Evolutionary conservation across 1,139 yeast genomes (phyloP), one percentile per base, ranked within the genome.

Genomic region (Meyerozyma guilliermondii): DNA sequence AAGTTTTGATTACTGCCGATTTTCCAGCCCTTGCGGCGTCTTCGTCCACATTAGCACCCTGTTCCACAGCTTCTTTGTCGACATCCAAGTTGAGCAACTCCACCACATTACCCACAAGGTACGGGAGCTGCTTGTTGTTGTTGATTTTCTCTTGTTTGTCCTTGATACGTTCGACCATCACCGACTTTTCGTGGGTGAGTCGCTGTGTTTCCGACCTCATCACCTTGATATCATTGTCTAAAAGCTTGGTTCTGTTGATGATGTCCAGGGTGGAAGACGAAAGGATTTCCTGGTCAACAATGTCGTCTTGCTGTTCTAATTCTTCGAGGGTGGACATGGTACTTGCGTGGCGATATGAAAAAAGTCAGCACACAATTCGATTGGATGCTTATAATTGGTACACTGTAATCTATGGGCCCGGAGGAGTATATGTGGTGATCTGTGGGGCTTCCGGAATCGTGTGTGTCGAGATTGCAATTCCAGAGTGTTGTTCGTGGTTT

Each of bases 101-200:
- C 22, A 94, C 98, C 43, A 94, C 95, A 59, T 92, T 94, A n/a
- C 98, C 98, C 39, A 94, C 98, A 49, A 94, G 72, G 58, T 92
- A 94, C 10, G 99, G 99, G 59, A 94, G 75, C 64, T 89, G 98
- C 66, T 85, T 87, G 65, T 94, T 94, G 62, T 92, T 91, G 60
- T 88, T 89, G 64, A 94, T 92, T 70, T 94, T 94, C 56, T 91
- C 98, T 63, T 85, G 91, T 68, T 94, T 94, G 59, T 92, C 98
- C 62, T 91, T 89, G 65, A 94, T 89, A 63, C 94, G 83, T 54
- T 89, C 98, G 47, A 81, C 68, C 97, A 91, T 92, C 42, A 89
- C 87, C 44, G 87, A 80, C 68, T 87, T 88, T 59, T 94, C 98
- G 64, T 92, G 98, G 42, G 87, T 78, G 50, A 94, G 73, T 59